Base-by-base conservation (phyloP, 805 yeast genomes). In the Zygotorulaspora danielsina region DNA sequence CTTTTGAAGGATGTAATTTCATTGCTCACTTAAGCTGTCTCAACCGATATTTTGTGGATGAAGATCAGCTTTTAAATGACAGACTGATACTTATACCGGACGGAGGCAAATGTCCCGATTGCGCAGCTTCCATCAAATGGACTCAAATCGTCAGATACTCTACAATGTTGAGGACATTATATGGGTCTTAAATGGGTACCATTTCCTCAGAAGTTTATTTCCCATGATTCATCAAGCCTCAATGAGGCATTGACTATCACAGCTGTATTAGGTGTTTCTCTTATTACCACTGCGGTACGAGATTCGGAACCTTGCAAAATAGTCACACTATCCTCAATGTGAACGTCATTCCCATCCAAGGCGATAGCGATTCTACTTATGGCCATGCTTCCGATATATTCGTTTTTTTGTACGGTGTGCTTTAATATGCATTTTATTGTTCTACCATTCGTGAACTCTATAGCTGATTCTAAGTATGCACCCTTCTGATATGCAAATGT, bases 301-400 rank as follows among this genome's bases (percentile, higher is more conserved):
- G 48, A 34, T n/a, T 64, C 32, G 1, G 59, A 71, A 19, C 51
- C 63, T 51, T 74, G 77, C 5, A 45, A 37, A 5, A 75, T 66
- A 2, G 32, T 29, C 11, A 48, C 53, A 12, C 48, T 32, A 3
- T 36, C 41, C 6, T 40, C 24, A 10, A 44, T 25, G 2, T 32
- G 29, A 3, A 35, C 30, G 15, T 21, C 37, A 5, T 20, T 13
- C 3, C 46, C 47, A 4, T 46, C 48, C 3, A 76, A 76, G 21
- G 79, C 59, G 25, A 85, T 49, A 1, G 76, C 55, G 11, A 84
- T 70, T 46, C 69, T 75, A 47, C 81, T 87, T 36, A 84, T 62
- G 4, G 49, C 59, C n/a, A 73, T 66, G 10, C 47, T 49, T n/a
- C 60, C 65, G 17, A 66, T 54, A 5, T 51, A 34, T 7, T 55